A percentile compares a stretch with the other conserved stretches of the same genome.
Evolutionary conservation across 2,329 filamentous ascomycete genomes (phyloP).

Genomic region (Knoxdaviesia proteae): DNA sequence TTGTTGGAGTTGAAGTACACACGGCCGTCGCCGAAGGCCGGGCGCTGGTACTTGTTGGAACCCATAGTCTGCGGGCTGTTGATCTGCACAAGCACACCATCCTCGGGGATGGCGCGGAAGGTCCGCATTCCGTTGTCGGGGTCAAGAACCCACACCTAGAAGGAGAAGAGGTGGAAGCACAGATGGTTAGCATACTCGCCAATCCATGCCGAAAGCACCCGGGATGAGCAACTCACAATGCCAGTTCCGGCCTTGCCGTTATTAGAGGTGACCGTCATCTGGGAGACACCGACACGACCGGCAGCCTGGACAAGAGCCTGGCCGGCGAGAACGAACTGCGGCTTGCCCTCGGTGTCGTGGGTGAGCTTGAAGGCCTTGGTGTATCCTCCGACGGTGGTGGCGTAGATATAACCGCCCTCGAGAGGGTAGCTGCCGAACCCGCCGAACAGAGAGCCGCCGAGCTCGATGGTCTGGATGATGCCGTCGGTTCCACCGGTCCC

Average conservation of each 20-base stretch:
- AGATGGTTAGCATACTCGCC: too few species aligned
- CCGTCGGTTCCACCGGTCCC: slow-evolving; percentile 16
- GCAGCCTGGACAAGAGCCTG: slow-evolving; percentile 27
- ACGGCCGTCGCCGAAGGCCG: slow-evolving; percentile 34
- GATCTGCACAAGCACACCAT: slow-evolving; percentile 23
- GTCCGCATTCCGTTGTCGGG: slow-evolving; percentile 25
- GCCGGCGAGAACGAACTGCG: slow-evolving; percentile 27
- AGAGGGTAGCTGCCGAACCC: slow-evolving; percentile 25
- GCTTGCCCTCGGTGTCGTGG: slow-evolving; percentile 23
- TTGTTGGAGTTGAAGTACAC: slow-evolving; percentile 30
- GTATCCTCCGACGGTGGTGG: slow-evolving; percentile 29
- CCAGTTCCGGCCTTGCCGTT: slow-evolving; percentile 31
- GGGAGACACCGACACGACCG: slow-evolving; percentile 31
- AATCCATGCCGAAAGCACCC: too few species aligned
- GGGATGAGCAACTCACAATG: slow-evolving; percentile 10
- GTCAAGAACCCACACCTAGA: slow-evolving; percentile 36
- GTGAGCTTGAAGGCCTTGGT: slow-evolving; percentile 37
- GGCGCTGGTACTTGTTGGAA: slow-evolving; percentile 33
- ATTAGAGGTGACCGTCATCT: slow-evolving; percentile 33
- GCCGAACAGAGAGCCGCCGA: slow-evolving; percentile 23
- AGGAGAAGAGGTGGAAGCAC: slow-evolving; percentile 12
- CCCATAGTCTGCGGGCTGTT: slow-evolving; percentile 28
- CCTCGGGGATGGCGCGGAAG: slow-evolving; percentile 28
- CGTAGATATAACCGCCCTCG: slow-evolving; percentile 27
- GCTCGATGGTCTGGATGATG: slow-evolving; percentile 22